Conservation (phyloP, 2,329 filamentous ascomycete genomes). For the Diplodia scrobiculata region DNA sequence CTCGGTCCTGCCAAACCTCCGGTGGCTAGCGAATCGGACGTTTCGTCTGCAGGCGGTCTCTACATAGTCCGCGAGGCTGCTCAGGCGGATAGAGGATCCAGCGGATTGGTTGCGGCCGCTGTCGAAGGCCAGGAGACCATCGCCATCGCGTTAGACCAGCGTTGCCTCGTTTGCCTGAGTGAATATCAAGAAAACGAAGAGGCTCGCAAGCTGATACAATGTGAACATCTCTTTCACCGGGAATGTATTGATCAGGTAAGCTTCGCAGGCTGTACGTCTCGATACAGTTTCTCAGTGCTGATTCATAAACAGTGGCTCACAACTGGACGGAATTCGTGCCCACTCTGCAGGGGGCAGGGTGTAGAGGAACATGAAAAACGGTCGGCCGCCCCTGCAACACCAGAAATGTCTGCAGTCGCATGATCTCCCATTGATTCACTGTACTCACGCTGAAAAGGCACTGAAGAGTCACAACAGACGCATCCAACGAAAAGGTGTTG, state of each 20-base stretch:
- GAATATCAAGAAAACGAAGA: constrained; percentile 66
- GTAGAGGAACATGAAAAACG: constrained; percentile 52
- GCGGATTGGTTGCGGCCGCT: constrained; percentile 53
- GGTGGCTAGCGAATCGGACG: constrained; percentile 65
- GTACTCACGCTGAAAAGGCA: not conserved
- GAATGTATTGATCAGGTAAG: constrained; percentile 70
- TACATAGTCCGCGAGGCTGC: constrained; percentile 53
- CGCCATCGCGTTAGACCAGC: constrained; percentile 47
- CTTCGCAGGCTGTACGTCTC: not conserved
- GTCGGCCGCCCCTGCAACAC: constrained; percentile 8
- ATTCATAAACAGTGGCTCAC: constrained; percentile 61
- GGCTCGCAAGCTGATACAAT: constrained; percentile 62
- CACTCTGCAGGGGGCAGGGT: constrained; percentile 62
- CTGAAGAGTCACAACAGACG: not conserved
- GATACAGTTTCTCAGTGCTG: constrained; percentile 10
- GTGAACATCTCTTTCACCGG: constrained; percentile 67
- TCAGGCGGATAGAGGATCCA: constrained; percentile 40
- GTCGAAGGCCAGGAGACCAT: constrained; percentile 42
- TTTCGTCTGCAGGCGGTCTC: constrained; percentile 63
- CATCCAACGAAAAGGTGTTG: not conserved
- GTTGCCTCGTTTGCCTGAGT: constrained; percentile 67
- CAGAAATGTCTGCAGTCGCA: constrained; percentile 17
- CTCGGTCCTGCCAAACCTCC: constrained; percentile 69
- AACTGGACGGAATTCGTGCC: constrained; percentile 66
- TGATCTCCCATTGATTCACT: constrained; percentile 7